These are phyloP conservation scores for Neophaeococcomyces mojaviensis DNA, from an alignment of 2,329 filamentous ascomycete genomes.

Conservation along the genomic window DNA sequence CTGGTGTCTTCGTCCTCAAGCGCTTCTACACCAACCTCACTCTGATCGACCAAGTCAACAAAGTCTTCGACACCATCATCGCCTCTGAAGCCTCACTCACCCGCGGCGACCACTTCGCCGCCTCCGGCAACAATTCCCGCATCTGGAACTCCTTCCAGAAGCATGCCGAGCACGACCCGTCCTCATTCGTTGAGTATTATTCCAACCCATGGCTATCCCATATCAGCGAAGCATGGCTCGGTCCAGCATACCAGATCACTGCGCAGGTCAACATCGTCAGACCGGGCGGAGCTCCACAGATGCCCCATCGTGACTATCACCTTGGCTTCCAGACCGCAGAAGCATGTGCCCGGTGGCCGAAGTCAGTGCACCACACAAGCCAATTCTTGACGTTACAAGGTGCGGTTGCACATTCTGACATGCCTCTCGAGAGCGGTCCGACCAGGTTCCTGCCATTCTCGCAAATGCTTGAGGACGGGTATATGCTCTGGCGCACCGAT, in stretches of 20 bases:
- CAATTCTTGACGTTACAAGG: conserved; percentile 57
- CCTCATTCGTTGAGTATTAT: conserved; percentile 51
- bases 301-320: conserved; percentile 56
- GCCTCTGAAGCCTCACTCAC: conserved; percentile 32
- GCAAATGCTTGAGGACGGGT: conserved; percentile 51
- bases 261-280: conserved; percentile 57
- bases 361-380: conserved; percentile 46
- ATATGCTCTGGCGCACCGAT: conserved; percentile 47
- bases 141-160: conserved; percentile 63
- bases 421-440: conserved; percentile 52
- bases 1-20: conserved; percentile 54
- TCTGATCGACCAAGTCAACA: conserved; percentile 42
- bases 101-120: conserved; percentile 55
- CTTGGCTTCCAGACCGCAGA: conserved; percentile 53
- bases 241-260: conserved; percentile 53
- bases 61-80: conserved; percentile 45
- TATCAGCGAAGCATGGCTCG: conserved; percentile 51
- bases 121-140: conserved; percentile 48
- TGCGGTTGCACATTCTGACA: conserved; percentile 55
- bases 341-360: conserved; percentile 42
- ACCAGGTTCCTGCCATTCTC: conserved; percentile 56
- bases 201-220: conserved; percentile 51
- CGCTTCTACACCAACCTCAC: conserved; percentile 40
- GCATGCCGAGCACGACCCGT: conserved; percentile 46
- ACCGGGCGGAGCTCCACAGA: conserved; percentile 51